Base-by-base conservation (phyloP, 495 filamentous ascomycete genomes). In the Cercophora sp. region DNA sequence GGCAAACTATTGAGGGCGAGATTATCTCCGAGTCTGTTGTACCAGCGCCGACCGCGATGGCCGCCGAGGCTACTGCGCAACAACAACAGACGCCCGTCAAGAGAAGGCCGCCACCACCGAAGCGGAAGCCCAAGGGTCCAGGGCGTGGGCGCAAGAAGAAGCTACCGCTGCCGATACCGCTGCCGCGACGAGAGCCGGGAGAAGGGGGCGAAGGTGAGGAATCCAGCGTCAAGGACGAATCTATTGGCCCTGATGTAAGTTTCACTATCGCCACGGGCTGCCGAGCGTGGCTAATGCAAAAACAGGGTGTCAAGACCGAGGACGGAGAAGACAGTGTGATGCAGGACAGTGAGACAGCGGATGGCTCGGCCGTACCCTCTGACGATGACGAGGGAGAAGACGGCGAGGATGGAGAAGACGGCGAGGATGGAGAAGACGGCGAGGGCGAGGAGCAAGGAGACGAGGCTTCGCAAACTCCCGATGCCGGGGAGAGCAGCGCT, bases 1-100 rank as follows among this genome's bases (percentile, higher is more conserved):
- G 91, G 0, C 88, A 92, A 65, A 77, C 74, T 3, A 81, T 95
- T 2, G 88, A 92, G 45, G 88, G 88, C 36, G 88, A 95, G 55
- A 79, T 95, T 22, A 78, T 85, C 26, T 71, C 81, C 8, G 84
- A 85, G 15, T 73, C 64, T 0, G 61, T 76, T 3, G 68, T 79
- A 16, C 67, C 73, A 2, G 66, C 67, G 20, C 67, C 73, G 10
- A 53, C 51, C 5, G 62, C 53, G 3, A 24, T 50, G 16, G 66
- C 47, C 18, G 56, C 40, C 8, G 70, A 72, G 15, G 20, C 42
- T 24, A 55, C 64, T 0, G 23, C 44, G 3, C 55, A 50, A 48
- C 70, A n/a, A n/a, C 29, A 48, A 48, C 37, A 61, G 10, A 68
- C 72, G 25, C 75, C 77, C 3, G 62, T 61, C 5, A 69, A 65